phyloP scores from a whole-genome alignment of 176 grass and related monocot species.

The Dendrocalamus sinicus region DNA sequence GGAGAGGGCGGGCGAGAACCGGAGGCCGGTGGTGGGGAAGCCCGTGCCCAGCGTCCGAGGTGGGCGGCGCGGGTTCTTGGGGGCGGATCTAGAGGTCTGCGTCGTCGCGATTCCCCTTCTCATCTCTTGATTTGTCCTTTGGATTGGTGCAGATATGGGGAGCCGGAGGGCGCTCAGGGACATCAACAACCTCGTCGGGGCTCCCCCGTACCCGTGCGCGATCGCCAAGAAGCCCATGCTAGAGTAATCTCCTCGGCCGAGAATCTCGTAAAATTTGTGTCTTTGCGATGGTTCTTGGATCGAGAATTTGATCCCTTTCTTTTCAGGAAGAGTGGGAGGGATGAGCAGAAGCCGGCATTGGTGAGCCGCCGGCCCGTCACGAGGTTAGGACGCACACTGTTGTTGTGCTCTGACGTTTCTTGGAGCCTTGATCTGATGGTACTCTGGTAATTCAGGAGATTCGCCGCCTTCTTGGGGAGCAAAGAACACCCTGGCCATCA shows the following conservation, averaged over 20 bases:
- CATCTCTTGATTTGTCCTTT: slow-evolving; percentile 15
- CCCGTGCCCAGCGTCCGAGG: slow-evolving; percentile 44
- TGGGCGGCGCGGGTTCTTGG: slow-evolving; percentile 3
- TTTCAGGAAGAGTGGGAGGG: slow-evolving; percentile 49
- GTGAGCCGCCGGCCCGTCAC: slow-evolving; percentile 57
- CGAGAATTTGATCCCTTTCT: slow-evolving; percentile 35
- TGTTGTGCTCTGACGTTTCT: slow-evolving; percentile 28
- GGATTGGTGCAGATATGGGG: slow-evolving; percentile 56
- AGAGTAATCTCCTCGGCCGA: slow-evolving; percentile 53
- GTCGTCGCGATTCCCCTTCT: not conserved
- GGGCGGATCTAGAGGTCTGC: not conserved
- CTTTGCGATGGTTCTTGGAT: slow-evolving; percentile 34
- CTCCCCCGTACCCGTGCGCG: slow-evolving; percentile 38
- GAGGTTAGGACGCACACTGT: slow-evolving; percentile 49
- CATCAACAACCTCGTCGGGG: slow-evolving; percentile 64
- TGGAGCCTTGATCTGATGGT: slow-evolving; percentile 1
- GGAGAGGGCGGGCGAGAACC: slow-evolving; percentile 66
- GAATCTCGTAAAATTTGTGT: slow-evolving; percentile 23
- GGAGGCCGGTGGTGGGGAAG: slow-evolving; percentile 31
- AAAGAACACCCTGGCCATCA: slow-evolving; percentile 42
- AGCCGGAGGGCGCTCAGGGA: slow-evolving; percentile 70
- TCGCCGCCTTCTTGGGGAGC: slow-evolving; percentile 56
- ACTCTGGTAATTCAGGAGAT: slow-evolving; percentile 54
- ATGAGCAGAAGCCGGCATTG: slow-evolving; percentile 36
- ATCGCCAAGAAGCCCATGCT: slow-evolving; percentile 60